A percentile compares a stretch with the other conserved stretches of the same genome.
phyloP scores from a whole-genome alignment of 2,329 filamentous ascomycete genomes.

The Leptosphaerulina australis region DNA sequence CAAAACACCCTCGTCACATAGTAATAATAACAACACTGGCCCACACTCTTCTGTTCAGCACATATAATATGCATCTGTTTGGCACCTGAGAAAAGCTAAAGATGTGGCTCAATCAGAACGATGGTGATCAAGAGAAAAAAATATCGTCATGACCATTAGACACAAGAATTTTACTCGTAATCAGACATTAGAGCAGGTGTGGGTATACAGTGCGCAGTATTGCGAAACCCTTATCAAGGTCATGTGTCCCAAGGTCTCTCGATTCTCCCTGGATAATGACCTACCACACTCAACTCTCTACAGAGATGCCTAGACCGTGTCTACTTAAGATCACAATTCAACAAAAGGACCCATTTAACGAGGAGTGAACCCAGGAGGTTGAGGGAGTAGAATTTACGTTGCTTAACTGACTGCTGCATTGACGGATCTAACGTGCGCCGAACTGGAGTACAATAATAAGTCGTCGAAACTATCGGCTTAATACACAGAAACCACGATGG shows the following conservation, averaged over 20 bases:
- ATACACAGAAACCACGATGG: not conserved
- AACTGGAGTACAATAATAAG: not conserved
- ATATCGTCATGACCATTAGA: not conserved
- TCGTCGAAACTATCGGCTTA: not conserved
- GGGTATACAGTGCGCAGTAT: not conserved
- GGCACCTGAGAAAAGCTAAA: not conserved
- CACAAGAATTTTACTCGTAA: not conserved
- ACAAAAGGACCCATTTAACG: too few relatives aligned
- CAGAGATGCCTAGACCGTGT: too few relatives aligned
- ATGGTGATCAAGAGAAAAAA: not conserved
- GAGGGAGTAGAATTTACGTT: too few relatives aligned
- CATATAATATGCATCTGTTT: not conserved
- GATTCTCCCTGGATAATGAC: slow-evolving; percentile 3
- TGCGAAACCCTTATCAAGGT: slow-evolving; percentile 3
- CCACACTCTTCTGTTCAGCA: not conserved
- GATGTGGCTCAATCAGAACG: not conserved
- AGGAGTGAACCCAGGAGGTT: too few relatives aligned
- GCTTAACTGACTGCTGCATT: not conserved
- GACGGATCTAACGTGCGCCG: not conserved
- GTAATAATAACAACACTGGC: slow-evolving; percentile 6
- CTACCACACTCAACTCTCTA: not conserved
- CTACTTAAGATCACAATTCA: too few relatives aligned
- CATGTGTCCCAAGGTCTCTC: slow-evolving; percentile 3
- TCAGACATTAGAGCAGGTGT: not conserved
- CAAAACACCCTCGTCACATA: not conserved